Conservation (phyloP, 345 rosid genomes). For the Gossypium sturtianum region DNA sequence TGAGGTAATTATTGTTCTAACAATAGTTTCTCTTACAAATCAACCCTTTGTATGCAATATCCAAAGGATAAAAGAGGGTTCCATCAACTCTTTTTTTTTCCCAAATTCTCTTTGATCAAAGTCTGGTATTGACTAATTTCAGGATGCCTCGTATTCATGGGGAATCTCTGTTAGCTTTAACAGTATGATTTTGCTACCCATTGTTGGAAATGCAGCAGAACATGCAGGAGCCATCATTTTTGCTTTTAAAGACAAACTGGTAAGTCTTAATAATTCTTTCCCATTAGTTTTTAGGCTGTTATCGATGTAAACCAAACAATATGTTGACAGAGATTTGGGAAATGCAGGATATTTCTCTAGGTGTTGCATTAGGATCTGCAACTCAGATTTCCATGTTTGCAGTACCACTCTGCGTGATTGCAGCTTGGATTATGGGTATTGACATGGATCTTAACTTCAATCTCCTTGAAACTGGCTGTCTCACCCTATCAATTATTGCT, state of each 20-base stretch:
- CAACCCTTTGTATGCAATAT: no score
- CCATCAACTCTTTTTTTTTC: no score
- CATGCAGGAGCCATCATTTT: constrained; percentile 94
- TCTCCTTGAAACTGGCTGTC: constrained; percentile 72
- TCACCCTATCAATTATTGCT: constrained; percentile 57
- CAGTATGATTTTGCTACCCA: constrained; percentile 80
- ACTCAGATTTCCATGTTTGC: constrained; percentile 79
- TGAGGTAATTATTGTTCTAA: constrained; percentile 39
- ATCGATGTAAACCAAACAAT: neutral
- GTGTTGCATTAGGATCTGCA: constrained; percentile 87
- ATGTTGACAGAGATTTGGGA: neutral
- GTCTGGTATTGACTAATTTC: neutral
- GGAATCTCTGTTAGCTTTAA: constrained; percentile 86
- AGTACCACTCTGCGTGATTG: constrained; percentile 63
- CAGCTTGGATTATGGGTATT: constrained; percentile 70
- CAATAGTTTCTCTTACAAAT: neutral
- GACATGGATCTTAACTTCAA: constrained; percentile 82
- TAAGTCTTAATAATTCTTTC: constrained; percentile 17
- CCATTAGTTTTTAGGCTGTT: neutral
- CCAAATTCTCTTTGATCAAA: neutral
- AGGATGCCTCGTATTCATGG: constrained; percentile 85
- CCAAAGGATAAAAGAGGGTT: neutral
- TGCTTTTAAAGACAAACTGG: constrained; percentile 88
- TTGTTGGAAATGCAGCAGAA: constrained; percentile 93
- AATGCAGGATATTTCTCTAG: constrained; percentile 73